Base-by-base conservation (phyloP, 169 alveolate species). In the Sarcocystis neurona region DNA sequence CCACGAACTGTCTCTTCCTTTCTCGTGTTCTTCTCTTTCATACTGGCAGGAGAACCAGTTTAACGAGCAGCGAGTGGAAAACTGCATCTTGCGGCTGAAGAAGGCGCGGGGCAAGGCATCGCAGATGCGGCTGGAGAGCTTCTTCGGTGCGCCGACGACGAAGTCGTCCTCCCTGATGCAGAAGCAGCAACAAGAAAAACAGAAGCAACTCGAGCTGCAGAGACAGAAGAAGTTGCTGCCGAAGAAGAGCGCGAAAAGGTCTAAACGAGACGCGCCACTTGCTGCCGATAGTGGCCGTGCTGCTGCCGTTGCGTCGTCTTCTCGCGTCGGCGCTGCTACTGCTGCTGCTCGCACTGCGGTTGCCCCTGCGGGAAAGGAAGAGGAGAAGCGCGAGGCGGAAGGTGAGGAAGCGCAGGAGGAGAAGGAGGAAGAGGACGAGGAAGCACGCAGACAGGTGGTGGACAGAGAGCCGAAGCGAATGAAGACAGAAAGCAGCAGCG, bases 21-120 rank as follows among this genome's bases (percentile, higher is more conserved):
- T n/a, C n/a, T n/a, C n/a, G n/a, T n/a, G n/a, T n/a, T n/a, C n/a
- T n/a, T n/a, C n/a, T n/a, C n/a, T n/a, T n/a, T n/a, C n/a, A n/a
- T n/a, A n/a, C n/a, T n/a, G n/a, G 6, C 84, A 66, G 85, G 84
- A 68, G 32, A 39, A 79, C 18, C 56, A 58, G 58, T 85, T 85
- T 53, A 48, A 30, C 74, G 84, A 48, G 66, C 84, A 78, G 47
- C 79, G 88, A 34, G 88, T 82, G 39, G 88, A 82, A 79, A 66
- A 34, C 12, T 82, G 60, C 79, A 34, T 82, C 12, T 46, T 20
- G 77, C 88, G 88, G 1, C 58, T 82, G 88, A 37, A 44, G 79
- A 82, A 58, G 88, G 88, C 88, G 30, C 3, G 44, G n/a, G 88
- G 88, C 20, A 66, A 39, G 74, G 10, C 63, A 27, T 15, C 90